Evolutionary conservation across 176 grass and related monocot genomes (phyloP).

Genomic region (barley (Hordeum vulgare)): DNA sequence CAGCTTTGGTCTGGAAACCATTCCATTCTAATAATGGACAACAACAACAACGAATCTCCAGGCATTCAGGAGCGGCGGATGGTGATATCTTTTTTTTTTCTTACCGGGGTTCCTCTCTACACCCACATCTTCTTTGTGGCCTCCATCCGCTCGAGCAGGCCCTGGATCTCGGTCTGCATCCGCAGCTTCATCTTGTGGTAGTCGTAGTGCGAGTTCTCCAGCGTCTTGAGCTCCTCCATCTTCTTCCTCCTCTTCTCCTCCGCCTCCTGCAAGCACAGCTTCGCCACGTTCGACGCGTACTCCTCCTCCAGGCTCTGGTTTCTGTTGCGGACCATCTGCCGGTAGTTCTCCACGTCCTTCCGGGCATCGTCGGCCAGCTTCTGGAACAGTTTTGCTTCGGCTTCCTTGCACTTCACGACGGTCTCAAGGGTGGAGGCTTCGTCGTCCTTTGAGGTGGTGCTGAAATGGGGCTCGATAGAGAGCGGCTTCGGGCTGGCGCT

Average conservation of each 20-base stretch:
- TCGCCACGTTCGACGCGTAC: slow-evolving; percentile 45
- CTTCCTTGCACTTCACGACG: slow-evolving; percentile 99
- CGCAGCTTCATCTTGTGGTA: slow-evolving; percentile 97
- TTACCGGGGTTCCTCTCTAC: slow-evolving; percentile 28
- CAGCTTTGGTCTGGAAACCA: slow-evolving; percentile 20
- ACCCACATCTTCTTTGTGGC: slow-evolving; percentile 99
- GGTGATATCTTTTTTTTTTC: not conserved
- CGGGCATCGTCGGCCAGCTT: slow-evolving; percentile 77
- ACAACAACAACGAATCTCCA: slow-evolving; percentile 12
- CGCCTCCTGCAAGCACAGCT: slow-evolving; percentile 63
- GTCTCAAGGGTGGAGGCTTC: slow-evolving; percentile 84
- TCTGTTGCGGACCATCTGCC: slow-evolving; percentile 53
- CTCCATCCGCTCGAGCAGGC: slow-evolving; percentile 97
- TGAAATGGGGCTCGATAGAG: slow-evolving; percentile 57
- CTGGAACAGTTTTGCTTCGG: slow-evolving; percentile 95
- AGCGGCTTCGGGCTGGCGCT: slow-evolving; percentile 52
- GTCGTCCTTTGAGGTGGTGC: slow-evolving; percentile 57
- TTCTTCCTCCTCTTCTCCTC: slow-evolving; percentile 92
- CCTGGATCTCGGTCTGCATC: slow-evolving; percentile 95
- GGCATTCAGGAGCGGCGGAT: not conserved
- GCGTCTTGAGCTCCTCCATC: slow-evolving; percentile 83
- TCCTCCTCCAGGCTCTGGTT: slow-evolving; percentile 91
- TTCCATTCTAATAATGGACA: slow-evolving; percentile 35
- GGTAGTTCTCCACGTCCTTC: slow-evolving; percentile 76
- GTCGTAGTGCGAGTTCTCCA: slow-evolving; percentile 81